Base-by-base conservation (phyloP, 1,139 yeast species). In the Magnusiomyces magnusii region DNA sequence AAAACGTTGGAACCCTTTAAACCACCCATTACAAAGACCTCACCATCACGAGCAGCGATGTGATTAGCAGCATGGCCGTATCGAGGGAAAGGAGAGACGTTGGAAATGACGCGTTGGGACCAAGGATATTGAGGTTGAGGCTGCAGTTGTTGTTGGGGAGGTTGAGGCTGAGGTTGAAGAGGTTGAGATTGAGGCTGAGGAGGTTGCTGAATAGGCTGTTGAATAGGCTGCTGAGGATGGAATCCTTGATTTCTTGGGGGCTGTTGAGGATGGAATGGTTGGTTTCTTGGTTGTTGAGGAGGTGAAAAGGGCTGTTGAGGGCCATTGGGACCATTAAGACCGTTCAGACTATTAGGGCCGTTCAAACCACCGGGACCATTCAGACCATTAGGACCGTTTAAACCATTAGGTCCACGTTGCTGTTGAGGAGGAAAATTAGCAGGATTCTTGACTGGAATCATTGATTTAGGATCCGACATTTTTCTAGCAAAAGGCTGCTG, bases 1-100 rank as follows among this genome's bases (percentile, higher is more conserved):
- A 87, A 90, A 1, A 92, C 97, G 25, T 92, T 85, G 57, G 92
- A 91, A 59, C 92, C 97, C 69, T 92, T 87, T 57, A 95, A 78
- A 2, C 99, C 99, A 47, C 99, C 99, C 90, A 93, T 92, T 52
- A 95, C 80, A 70, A 84, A 91, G 28, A 92, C 77, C 64, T 90
- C 95, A 61, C 91, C 89, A 62, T 86, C 85, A 21, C 77, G 68
- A 34, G 91, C 95, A 24, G 95, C 85, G 9, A 87, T 77, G 54
- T 84, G 78, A 34, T 87, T 77, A 0, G 97, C 93, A 0, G 96
- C 90, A 72, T 93, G 98, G 67, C 98, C 86, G 70, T 91, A 91
- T 54, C 98, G 81, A 5, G 99, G 98, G 68, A 93, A 91, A 0
- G 98, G 98, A 2, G 95, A 86, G 3, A 74, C 72, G 66, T 87